Evolutionary conservation across 2,329 filamentous ascomycete species (phyloP).

Genomic region (Colletotrichum aenigma): DNA sequence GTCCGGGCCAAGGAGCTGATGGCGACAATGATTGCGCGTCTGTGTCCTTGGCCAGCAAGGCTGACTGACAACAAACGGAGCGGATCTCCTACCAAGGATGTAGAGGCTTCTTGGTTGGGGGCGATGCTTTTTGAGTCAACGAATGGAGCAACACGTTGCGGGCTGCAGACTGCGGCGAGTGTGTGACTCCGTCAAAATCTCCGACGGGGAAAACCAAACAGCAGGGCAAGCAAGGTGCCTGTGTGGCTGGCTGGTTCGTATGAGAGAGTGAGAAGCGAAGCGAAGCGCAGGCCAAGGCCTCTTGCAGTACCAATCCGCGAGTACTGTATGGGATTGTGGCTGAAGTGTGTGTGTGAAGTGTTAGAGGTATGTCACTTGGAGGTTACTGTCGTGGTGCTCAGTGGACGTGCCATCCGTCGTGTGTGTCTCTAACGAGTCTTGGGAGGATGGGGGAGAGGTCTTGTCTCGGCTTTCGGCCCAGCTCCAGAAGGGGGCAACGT

Average conservation of each 20-base stretch:
- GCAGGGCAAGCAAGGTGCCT: background rate
- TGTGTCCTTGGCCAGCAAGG: conserved; percentile 19
- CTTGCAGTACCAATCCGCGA: background rate
- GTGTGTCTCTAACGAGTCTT: background rate
- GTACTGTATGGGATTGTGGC: background rate
- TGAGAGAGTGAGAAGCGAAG: background rate
- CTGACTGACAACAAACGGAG: background rate
- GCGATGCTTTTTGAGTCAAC: background rate
- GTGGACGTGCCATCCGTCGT: conserved; percentile 2
- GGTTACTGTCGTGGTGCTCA: background rate
- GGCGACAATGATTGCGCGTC: conserved; percentile 23
- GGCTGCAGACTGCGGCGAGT: background rate
- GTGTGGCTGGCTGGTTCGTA: background rate
- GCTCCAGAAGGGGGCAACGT: background rate
- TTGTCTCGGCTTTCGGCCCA: conserved; percentile 16
- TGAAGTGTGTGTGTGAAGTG: background rate
- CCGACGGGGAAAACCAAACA: background rate
- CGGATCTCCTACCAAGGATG: background rate
- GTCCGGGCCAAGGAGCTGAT: conserved; percentile 15
- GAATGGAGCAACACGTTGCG: background rate
- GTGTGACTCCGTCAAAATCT: background rate
- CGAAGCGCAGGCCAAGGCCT: background rate
- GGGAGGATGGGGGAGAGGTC: background rate
- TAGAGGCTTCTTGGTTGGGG: background rate
- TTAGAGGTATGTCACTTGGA: background rate